Base-by-base conservation (phyloP, 257 asterid genomes). In the Fraxinus excelsior region DNA sequence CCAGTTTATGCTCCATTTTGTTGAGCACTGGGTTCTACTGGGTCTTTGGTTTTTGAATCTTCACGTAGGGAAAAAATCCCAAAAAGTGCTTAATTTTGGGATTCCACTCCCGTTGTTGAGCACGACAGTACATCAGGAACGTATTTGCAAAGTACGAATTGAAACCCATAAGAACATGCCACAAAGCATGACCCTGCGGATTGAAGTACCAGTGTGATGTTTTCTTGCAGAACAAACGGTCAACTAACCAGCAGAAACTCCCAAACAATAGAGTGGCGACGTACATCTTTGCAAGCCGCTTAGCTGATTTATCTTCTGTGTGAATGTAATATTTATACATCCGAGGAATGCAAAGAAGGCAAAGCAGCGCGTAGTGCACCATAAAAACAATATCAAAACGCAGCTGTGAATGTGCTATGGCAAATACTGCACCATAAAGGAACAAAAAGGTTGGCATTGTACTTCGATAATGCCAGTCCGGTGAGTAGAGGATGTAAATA, bases 381-480 rank as follows among this genome's bases (percentile, higher is more conserved):
- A 89, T 90, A 65, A 94, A 94, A 56, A 85, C 90, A 29, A 89
- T 86, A 65, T 89, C 89, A 32, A 94, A 91, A 76, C 87, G 91
- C 71, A 92, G 51, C 80, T 82, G 89, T 60, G 97, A 86, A 83
- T 94, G 98, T 31, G 91, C 96, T 12, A 90, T 53, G 21, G 96
- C 98, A 79, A 91, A 94, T 75, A 78, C 85, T 51, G 92, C 90
- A 66, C 97, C 98, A 65, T 94, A 94, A 69, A 94, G 88, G 90
- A 91, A 94, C 84, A 94, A 70, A 80, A 94, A 94, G 7, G 94
- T 94, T 28, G 98, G 98, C 98, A 92, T 94, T 11, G 98, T 92
- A 79, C 98, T 94, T 44, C 92, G 88, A 72, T 94, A 94, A 72
- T 94, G 98, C 98, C 98, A 94, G 80, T 92, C 98, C 3, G 97